phyloP scores from a whole-genome alignment of 176 grass and related monocot genomes.

The Aechmea fasciata region DNA sequence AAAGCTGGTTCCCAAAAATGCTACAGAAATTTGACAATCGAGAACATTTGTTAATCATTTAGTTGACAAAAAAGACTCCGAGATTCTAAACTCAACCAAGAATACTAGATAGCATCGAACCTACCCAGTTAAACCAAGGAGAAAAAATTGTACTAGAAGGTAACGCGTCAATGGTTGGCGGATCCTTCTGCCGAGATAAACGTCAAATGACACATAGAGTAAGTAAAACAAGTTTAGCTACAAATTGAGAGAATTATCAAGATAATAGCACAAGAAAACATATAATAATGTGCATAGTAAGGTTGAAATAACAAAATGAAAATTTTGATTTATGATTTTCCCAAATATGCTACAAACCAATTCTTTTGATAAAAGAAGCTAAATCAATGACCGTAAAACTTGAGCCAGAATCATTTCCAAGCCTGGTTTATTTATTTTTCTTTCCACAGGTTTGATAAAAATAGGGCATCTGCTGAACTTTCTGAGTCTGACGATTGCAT shows the following conservation, averaged over 20 bases:
- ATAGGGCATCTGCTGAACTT: no score
- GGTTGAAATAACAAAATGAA: background rate
- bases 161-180: constrained; percentile 39
- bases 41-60: background rate
- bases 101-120: background rate
- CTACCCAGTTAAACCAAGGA: constrained; percentile 86
- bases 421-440: no score
- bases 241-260: background rate
- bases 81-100: background rate
- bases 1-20: constrained; percentile 88
- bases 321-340: background rate
- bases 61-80: background rate
- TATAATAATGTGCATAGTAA: background rate
- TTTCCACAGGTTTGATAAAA: no score
- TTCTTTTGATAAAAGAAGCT: no score
- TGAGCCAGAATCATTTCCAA: no score
- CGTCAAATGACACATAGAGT: background rate
- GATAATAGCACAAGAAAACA: background rate
- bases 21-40: constrained; percentile 22
- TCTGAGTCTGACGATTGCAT: no score
- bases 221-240: constrained; percentile 1
- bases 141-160: constrained; percentile 58
- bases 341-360: no score
- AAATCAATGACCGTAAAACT: no score
- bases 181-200: constrained; percentile 28